Conservation (phyloP, 768 basidiomycete genomes). For the Amanita pseudoporphyria region DNA sequence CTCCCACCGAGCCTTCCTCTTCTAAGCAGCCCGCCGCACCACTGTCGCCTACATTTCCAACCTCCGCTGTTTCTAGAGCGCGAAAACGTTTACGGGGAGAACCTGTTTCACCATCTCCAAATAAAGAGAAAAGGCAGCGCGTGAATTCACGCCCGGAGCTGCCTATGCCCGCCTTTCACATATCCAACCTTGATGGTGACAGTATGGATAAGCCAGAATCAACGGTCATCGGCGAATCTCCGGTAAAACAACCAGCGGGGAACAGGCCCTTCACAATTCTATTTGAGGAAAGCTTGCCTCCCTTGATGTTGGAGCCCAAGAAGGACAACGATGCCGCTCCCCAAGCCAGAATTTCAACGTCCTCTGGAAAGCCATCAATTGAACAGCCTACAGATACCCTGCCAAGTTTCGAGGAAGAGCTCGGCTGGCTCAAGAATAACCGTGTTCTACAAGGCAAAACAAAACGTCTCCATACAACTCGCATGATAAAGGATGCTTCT, state of each 20-base stretch:
- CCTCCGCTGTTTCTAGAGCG: conserved; percentile 51
- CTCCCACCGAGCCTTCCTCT: conserved; percentile 9
- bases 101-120: conserved; percentile 74
- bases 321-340: neutral
- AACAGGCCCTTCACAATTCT: conserved; percentile 57
- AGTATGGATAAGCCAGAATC: conserved; percentile 18
- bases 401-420: conserved; percentile 4
- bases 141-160: conserved; percentile 31
- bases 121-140: conserved; percentile 65
- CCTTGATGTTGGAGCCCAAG: conserved; percentile 6
- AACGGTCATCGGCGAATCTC: conserved; percentile 63
- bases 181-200: conserved; percentile 20
- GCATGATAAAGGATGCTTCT: neutral
- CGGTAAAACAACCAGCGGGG: conserved; percentile 48
- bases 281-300: conserved; percentile 39
- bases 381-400: neutral
- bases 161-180: conserved; percentile 23
- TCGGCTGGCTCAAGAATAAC: conserved; percentile 3
- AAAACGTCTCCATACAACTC: neutral
- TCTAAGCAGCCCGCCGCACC: conserved; percentile 15
- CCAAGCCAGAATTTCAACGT: neutral
- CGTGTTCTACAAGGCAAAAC: neutral
- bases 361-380: neutral
- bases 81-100: conserved; percentile 78
- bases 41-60: conserved; percentile 21